Evolutionary conservation across 768 basidiomycete genomes (phyloP).

Genomic region (Xerocomus spinulosus): DNA sequence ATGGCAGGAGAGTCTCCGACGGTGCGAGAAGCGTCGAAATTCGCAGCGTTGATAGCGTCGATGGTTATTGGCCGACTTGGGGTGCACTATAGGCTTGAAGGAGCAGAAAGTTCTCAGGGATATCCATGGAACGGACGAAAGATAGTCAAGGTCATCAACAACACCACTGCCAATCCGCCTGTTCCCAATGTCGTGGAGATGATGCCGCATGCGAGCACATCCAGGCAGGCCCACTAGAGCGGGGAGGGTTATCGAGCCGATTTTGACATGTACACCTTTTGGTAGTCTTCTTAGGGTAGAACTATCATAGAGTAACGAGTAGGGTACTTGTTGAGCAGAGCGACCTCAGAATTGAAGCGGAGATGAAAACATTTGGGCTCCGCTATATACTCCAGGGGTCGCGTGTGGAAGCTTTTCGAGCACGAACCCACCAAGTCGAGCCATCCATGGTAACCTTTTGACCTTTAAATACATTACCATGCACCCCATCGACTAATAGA

Average conservation of each 20-base stretch:
- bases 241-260: too few relatives aligned
- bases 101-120: constrained; percentile 32
- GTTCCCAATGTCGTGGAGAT: neutral
- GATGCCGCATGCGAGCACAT: neutral
- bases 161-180: neutral
- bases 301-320: too few relatives aligned
- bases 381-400: neutral
- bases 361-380: constrained; percentile 5
- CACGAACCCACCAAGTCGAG: too few relatives aligned
- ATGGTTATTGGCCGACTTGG: constrained; percentile 36
- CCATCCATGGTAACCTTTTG: constrained; percentile 13
- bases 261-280: too few relatives aligned
- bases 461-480: too few relatives aligned
- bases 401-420: too few relatives aligned
- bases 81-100: constrained; percentile 20
- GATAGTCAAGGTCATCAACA: constrained; percentile 9
- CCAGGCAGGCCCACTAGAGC: constrained; percentile 12
- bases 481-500: neutral
- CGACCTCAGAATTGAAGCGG: neutral
- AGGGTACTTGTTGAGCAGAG: neutral
- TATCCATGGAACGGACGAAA: constrained; percentile 35
- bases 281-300: too few relatives aligned
- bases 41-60: constrained; percentile 45
- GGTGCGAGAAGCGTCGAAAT: constrained; percentile 46
- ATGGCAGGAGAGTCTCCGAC: constrained; percentile 36